Percentiles rank a stretch among this genome's conserved stretches.
Evolutionary conservation across 306 rosid species (phyloP).

Genomic region (Spatholobus suberectus): DNA sequence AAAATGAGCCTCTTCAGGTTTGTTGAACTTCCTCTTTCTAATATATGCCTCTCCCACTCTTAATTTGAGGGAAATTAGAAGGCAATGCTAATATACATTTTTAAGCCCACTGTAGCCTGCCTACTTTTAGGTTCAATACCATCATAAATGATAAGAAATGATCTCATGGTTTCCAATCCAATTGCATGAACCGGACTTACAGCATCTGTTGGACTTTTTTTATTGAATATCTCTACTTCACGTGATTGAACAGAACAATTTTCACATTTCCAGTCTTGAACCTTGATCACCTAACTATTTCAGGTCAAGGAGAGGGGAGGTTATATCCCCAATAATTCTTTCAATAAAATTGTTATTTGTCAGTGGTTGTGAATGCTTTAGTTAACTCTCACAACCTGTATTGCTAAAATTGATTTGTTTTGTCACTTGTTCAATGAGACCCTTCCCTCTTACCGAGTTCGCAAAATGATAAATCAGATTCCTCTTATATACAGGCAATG

Average conservation of each 20-base stretch:
- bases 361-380: background rate
- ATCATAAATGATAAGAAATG: background rate
- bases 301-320: background rate
- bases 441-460: background rate
- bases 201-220: background rate
- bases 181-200: background rate
- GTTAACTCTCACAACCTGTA: background rate
- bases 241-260: background rate
- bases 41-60: background rate
- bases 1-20: slow-evolving; percentile 99
- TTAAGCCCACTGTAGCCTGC: background rate
- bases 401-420: background rate
- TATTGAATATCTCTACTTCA: background rate
- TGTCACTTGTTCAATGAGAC: background rate
- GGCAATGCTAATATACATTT: background rate
- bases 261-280: background rate
- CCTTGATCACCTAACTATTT: background rate
- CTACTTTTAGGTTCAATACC: background rate
- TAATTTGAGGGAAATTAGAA: background rate
- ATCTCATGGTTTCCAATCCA: background rate
- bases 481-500: slow-evolving; percentile 56
- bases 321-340: background rate
- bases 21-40: background rate
- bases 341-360: background rate
- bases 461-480: background rate